Base-by-base conservation (phyloP, 2,329 filamentous ascomycete genomes). In the Curvularia sp. region DNA sequence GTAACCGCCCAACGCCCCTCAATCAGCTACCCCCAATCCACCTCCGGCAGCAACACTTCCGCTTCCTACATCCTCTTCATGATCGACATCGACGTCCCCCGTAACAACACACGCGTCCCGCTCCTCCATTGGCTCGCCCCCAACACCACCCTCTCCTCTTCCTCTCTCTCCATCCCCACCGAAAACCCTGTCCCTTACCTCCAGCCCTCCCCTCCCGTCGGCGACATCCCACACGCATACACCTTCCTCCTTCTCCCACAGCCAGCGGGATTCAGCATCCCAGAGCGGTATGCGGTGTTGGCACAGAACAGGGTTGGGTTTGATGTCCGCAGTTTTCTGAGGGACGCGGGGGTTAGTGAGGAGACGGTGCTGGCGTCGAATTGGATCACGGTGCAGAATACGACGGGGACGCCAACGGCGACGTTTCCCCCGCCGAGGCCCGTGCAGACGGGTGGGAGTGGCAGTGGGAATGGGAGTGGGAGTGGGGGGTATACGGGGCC, bases 321-420 rank as follows among this genome's bases (percentile, higher is more conserved):
- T 58, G 71, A 80, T 49, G 63, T 76, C 0, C 61, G 53, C 4
- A 61, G 65, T 24, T 81, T 81, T 60, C 65, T 75, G 2, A 47
- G 58, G 1, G 77, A 74, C 2, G 65, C 75, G 2, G 68, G 64
- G 1, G 51, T 81, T 5, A 52, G 60, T 0, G 24, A 30, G 70
- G 75, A 0, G 43, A 79, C 20, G 77, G 77, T 75, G 0, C n/a
- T 50, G 1, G 35, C 48, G n/a, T 41, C 33, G 6, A 80, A 77
- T 57, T 81, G 74, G 63, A 77, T 81, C 47, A 61, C 60, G 22
- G 78, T 78, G 10, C 68, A 75, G 49, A 75, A 77, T 51, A 28
- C 64, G 18, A 71, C 64, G 6, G 70, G 63, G 10, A 48, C 67
- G 13, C 65, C 64, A 44, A 64, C 22, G 15, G 47, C 52, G 66